Conservation (phyloP, 495 filamentous ascomycete species). For the Collariella sp. region DNA sequence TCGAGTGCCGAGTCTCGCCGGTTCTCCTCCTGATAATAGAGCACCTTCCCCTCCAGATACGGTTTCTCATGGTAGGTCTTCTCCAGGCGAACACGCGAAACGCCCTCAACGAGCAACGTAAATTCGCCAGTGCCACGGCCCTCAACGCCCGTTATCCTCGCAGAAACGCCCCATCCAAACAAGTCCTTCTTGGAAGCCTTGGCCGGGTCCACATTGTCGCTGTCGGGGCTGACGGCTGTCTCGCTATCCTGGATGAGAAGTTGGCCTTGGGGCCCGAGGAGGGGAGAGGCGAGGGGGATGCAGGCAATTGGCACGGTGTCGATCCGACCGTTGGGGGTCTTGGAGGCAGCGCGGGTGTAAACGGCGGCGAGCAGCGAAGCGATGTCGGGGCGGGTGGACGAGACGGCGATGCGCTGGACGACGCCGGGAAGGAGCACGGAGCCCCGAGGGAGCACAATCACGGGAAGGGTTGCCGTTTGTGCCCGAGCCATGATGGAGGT, state of each 20-base stretch:
- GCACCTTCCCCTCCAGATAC: slow-evolving; percentile 74
- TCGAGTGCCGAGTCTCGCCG: slow-evolving; percentile 49
- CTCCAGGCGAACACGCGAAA: slow-evolving; percentile 65
- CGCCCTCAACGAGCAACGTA: slow-evolving; percentile 75
- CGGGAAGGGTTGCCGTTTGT: slow-evolving; percentile 46
- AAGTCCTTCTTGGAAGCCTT: slow-evolving; percentile 62
- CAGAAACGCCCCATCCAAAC: slow-evolving; percentile 67
- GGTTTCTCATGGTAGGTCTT: slow-evolving; percentile 68
- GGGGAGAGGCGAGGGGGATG: slow-evolving; percentile 65
- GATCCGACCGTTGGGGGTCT: slow-evolving; percentile 52
- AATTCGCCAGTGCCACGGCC: slow-evolving; percentile 70
- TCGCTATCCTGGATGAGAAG: slow-evolving; percentile 52
- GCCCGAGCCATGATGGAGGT: slow-evolving; percentile 17
- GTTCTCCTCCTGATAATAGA: slow-evolving; percentile 47
- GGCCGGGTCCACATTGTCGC: slow-evolving; percentile 24
- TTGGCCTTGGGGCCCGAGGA: slow-evolving; percentile 61
- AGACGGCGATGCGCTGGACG: slow-evolving; percentile 64
- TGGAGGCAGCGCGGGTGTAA: slow-evolving; percentile 56
- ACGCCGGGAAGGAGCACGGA: slow-evolving; percentile 74
- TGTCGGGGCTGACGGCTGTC: slow-evolving; percentile 34
- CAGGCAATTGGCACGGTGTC: slow-evolving; percentile 68
- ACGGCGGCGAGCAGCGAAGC: slow-evolving; percentile 70
- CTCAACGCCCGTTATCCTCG: slow-evolving; percentile 76
- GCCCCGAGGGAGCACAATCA: slow-evolving; percentile 67
- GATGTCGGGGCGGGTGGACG: slow-evolving; percentile 68